Evolutionary conservation across 208 protist genomes (phyloP).

Genomic region (Trypanosoma vivax): DNA sequence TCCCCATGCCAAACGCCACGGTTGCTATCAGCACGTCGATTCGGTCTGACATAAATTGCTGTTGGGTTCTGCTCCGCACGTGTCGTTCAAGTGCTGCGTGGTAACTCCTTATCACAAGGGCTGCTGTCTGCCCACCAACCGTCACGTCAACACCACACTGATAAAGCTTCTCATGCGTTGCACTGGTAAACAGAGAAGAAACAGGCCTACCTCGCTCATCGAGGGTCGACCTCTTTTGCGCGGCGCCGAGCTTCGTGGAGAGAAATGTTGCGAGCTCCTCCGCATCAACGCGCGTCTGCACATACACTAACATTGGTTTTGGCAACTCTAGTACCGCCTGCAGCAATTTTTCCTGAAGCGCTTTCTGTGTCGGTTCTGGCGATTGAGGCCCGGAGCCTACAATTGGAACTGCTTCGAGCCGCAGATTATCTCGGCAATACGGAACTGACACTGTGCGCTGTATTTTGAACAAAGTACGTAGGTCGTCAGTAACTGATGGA

Average conservation of each 20-base stretch:
- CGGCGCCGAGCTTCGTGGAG: slow-evolving; percentile 24
- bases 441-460: slow-evolving; percentile 29
- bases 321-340: slow-evolving; percentile 57
- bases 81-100: slow-evolving; percentile 58
- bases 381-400: slow-evolving; percentile 1
- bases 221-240: neutral
- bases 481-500: slow-evolving; percentile 64
- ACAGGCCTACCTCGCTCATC: neutral
- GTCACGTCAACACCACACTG: neutral
- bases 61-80: slow-evolving; percentile 59
- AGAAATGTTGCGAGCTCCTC: slow-evolving; percentile 65
- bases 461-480: slow-evolving; percentile 65
- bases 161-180: slow-evolving; percentile 15
- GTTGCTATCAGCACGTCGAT: slow-evolving; percentile 94
- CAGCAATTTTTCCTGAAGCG: slow-evolving; percentile 51
- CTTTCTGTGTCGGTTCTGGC: slow-evolving; percentile 28
- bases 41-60: slow-evolving; percentile 76
- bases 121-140: neutral
- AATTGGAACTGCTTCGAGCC: slow-evolving; percentile 35
- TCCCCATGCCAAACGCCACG: slow-evolving; percentile 98
- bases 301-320: slow-evolving; percentile 86
- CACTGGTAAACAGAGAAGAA: slow-evolving; percentile 24
- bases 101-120: slow-evolving; percentile 60
- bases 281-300: slow-evolving; percentile 69
- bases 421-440: slow-evolving; percentile 53